These are phyloP conservation scores for Ophiostoma himal-ulmi DNA, from an alignment of 2,329 filamentous ascomycete genomes.

Conservation along the genomic window DNA sequence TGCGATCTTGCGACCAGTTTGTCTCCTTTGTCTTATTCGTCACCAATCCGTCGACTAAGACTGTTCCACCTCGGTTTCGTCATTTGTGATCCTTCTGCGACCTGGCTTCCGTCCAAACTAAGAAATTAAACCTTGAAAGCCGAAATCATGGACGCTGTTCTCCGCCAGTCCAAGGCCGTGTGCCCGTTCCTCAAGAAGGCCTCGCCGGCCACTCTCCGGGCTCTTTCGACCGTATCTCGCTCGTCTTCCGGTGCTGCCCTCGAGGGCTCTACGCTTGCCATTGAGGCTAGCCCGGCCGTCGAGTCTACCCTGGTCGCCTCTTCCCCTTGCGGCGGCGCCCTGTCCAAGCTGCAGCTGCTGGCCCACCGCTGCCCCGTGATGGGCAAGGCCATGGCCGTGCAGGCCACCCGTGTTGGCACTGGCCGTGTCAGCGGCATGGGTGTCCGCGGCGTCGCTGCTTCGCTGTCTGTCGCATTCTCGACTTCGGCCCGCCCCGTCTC, in stretches of 20 bases:
- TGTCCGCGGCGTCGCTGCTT: constrained; percentile 24
- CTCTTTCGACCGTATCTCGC: constrained; percentile 70
- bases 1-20: neutral
- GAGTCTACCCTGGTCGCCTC: constrained; percentile 8
- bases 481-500: constrained; percentile 16
- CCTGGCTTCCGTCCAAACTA: neutral
- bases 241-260: constrained; percentile 35
- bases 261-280: constrained; percentile 37
- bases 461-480: constrained; percentile 25
- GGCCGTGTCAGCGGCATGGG: constrained; percentile 28
- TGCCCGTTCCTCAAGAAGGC: constrained; percentile 97
- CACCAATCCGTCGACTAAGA: neutral
- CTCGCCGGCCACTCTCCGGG: constrained; percentile 82
- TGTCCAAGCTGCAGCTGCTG: constrained; percentile 93
- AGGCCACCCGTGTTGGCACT: constrained; percentile 54
- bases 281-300: neutral
- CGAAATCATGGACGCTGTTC: constrained; percentile 74
- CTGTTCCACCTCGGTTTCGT: constrained; percentile 4
- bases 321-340: constrained; percentile 79
- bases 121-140: neutral
- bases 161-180: constrained; percentile 92
- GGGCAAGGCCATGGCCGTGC: constrained; percentile 92
- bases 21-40: neutral
- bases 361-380: constrained; percentile 96
- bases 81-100: neutral